phyloP scores from a whole-genome alignment of 805 yeast genomes.

The Debaryomyces tyrocola region DNA sequence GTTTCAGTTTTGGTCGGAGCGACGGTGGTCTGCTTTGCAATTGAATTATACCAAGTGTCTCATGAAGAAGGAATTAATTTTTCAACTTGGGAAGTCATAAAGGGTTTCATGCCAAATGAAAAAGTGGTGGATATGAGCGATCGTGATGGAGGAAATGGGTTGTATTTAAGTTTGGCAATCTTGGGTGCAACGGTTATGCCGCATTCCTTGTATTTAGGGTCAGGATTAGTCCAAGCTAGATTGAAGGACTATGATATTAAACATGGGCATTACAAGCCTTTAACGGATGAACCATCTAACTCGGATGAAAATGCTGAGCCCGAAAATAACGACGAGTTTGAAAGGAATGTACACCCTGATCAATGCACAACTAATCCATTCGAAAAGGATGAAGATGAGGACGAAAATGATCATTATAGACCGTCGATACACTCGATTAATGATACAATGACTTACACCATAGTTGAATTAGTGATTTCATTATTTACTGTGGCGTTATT shows the following conservation, averaged over 20 bases:
- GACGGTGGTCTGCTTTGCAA: slow-evolving; percentile 73
- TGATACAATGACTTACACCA: slow-evolving; percentile 76
- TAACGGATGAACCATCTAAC: background rate
- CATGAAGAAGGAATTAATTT: slow-evolving; percentile 52
- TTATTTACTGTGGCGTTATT: slow-evolving; percentile 87
- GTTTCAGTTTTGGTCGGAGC: slow-evolving; percentile 69
- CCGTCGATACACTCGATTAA: slow-evolving; percentile 82
- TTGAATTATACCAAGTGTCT: slow-evolving; percentile 58
- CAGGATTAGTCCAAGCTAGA: slow-evolving; percentile 85
- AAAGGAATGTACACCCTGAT: background rate
- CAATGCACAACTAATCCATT: slow-evolving; percentile 1
- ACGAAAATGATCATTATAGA: slow-evolving; percentile 46
- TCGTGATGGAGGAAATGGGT: slow-evolving; percentile 55
- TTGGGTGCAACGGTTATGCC: slow-evolving; percentile 97
- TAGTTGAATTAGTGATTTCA: slow-evolving; percentile 79
- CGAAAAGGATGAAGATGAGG: slow-evolving; percentile 20
- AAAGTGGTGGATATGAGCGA: slow-evolving; percentile 34
- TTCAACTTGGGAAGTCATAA: slow-evolving; percentile 50
- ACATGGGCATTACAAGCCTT: slow-evolving; percentile 54
- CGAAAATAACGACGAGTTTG: background rate
- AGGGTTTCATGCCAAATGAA: slow-evolving; percentile 70
- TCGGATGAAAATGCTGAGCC: background rate
- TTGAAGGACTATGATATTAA: slow-evolving; percentile 69
- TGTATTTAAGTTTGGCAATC: slow-evolving; percentile 77
- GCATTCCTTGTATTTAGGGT: slow-evolving; percentile 80